Conservation (phyloP, 768 basidiomycete genomes). For the Amanita inopinata region DNA sequence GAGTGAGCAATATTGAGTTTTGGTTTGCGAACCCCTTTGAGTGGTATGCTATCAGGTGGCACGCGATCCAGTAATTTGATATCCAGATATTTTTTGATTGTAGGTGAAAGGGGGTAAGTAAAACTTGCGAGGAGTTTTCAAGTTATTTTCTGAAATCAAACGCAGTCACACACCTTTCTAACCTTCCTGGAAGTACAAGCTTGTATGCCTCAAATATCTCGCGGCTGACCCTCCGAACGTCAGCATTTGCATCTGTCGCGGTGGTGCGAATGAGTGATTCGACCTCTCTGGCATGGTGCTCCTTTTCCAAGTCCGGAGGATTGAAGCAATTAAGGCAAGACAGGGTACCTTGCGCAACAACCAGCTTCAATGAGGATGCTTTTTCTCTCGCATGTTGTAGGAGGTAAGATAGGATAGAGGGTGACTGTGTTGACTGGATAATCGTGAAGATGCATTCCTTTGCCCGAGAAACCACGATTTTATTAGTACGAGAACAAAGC, state of each 20-base stretch:
- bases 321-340: constrained; percentile 66
- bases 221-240: constrained; percentile 59
- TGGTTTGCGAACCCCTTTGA: constrained; percentile 2
- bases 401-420: constrained; percentile 53
- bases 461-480: constrained; percentile 63
- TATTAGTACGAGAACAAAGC: constrained; percentile 68
- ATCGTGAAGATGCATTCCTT: constrained; percentile 48
- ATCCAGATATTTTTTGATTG: constrained; percentile 67
- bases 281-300: constrained; percentile 50
- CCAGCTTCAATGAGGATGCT: constrained; percentile 49
- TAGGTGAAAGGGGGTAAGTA: constrained; percentile 62
- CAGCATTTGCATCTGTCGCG: constrained; percentile 66
- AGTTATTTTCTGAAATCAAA: neutral
- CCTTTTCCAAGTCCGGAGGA: constrained; percentile 71
- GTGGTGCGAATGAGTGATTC: constrained; percentile 61
- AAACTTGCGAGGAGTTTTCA: constrained; percentile 38
- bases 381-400: constrained; percentile 58
- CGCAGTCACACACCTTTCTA: constrained; percentile 42
- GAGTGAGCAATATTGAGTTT: constrained; percentile 1
- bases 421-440: constrained; percentile 59
- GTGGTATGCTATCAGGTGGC: neutral
- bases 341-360: constrained; percentile 56
- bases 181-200: constrained; percentile 53
- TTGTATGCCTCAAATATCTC: constrained; percentile 73
- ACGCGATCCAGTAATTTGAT: constrained; percentile 19